These are phyloP conservation scores for Ramaria sp. DNA, from an alignment of 768 basidiomycete genomes.

Conservation along the genomic window DNA sequence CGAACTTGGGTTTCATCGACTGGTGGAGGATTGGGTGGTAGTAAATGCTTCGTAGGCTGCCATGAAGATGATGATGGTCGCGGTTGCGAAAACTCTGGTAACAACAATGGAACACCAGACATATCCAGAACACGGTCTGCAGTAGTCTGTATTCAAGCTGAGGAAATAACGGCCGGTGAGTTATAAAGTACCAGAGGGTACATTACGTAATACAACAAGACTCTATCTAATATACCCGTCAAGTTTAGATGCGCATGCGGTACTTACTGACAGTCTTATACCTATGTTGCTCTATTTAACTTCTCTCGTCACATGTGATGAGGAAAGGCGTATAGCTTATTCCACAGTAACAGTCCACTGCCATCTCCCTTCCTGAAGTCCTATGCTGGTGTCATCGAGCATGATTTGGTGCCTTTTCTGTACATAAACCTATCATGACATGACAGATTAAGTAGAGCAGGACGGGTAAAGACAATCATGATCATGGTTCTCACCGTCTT, in stretches of 20 bases:
- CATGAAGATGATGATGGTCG: slow-evolving; percentile 29
- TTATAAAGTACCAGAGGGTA: too few species aligned
- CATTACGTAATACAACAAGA: neutral
- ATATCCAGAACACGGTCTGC: neutral
- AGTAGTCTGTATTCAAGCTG: too few species aligned
- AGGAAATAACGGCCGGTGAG: too few species aligned
- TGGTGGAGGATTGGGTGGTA: slow-evolving; percentile 65
- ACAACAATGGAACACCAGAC: slow-evolving; percentile 1
- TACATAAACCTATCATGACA: slow-evolving; percentile 11
- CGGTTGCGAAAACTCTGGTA: slow-evolving; percentile 1
- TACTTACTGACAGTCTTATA: too few species aligned
- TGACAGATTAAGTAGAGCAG: neutral
- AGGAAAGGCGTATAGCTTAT: neutral
- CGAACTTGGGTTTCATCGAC: slow-evolving; percentile 64
- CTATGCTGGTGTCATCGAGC: slow-evolving; percentile 8
- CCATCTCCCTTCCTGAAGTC: slow-evolving; percentile 12
- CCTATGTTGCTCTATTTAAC: neutral
- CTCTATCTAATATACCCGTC: neutral
- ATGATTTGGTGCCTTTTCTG: slow-evolving; percentile 11
- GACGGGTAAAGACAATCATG: neutral
- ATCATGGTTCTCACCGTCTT: slow-evolving; percentile 7
- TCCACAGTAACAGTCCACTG: slow-evolving; percentile 10
- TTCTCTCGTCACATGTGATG: too few species aligned
- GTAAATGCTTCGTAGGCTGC: slow-evolving; percentile 61
- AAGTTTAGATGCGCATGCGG: neutral